These are phyloP conservation scores for Rhizophagus clarus DNA, from an alignment of 192 early-diverging fungal genomes.

Conservation along the genomic window DNA sequence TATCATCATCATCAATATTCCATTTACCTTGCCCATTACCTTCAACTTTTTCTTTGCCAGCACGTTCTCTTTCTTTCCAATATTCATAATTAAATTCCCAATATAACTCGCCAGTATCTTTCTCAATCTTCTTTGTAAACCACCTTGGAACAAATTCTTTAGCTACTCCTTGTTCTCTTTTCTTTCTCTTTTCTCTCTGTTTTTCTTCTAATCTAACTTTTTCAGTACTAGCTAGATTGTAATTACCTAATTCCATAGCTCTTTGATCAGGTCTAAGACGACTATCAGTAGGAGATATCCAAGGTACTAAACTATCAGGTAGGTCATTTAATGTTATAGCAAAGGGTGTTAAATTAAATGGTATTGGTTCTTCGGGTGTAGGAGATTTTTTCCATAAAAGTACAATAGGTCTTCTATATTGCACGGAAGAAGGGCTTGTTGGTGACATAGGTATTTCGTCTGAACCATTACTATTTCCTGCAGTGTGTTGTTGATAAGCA, in stretches of 20 bases:
- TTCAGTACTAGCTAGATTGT: constrained; percentile 70
- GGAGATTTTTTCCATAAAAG: constrained; percentile 67
- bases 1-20: constrained; percentile 49
- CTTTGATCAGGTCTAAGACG: constrained; percentile 84
- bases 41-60: constrained; percentile 38
- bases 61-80: constrained; percentile 66
- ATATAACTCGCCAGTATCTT: constrained; percentile 66
- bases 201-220: constrained; percentile 77
- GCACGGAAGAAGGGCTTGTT: constrained; percentile 27
- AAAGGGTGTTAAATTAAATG: constrained; percentile 78
- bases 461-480: background rate
- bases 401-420: constrained; percentile 45
- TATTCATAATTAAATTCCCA: constrained; percentile 72
- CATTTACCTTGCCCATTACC: constrained; percentile 42
- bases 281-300: constrained; percentile 80
- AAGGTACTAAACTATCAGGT: constrained; percentile 53
- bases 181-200: constrained; percentile 66
- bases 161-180: constrained; percentile 58
- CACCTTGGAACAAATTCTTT: constrained; percentile 69
- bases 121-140: constrained; percentile 69
- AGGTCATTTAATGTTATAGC: constrained; percentile 79
- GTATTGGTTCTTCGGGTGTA: constrained; percentile 50
- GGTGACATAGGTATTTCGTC: constrained; percentile 23
- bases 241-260: constrained; percentile 83
- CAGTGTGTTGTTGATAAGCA: constrained; percentile 23